Conservation (phyloP, 768 basidiomycete species). For the Panaeolus papilionaceus region DNA sequence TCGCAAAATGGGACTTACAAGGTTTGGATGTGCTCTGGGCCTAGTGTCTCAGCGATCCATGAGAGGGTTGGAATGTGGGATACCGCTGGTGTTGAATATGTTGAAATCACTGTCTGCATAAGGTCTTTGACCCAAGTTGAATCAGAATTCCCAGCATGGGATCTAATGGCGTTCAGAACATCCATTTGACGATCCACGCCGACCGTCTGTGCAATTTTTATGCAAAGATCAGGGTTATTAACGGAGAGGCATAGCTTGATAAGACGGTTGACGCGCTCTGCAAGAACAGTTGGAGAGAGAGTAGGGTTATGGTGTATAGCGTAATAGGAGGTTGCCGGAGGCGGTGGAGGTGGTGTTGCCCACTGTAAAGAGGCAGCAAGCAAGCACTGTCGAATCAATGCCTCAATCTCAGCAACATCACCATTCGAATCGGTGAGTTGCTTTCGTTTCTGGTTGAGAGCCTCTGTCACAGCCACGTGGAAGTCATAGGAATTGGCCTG, state of each 20-base stretch:
- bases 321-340: neutral
- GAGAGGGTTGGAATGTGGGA: neutral
- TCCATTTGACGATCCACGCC: conserved; percentile 6
- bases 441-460: conserved; percentile 27
- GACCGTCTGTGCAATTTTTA: neutral
- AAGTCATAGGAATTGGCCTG: conserved; percentile 29
- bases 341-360: neutral
- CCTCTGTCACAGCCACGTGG: conserved; percentile 31
- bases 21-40: neutral
- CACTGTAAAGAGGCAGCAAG: neutral
- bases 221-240: neutral
- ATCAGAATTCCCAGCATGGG: neutral
- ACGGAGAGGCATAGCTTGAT: neutral
- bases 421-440: conserved; percentile 10
- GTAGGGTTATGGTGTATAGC: neutral
- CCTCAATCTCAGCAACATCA: neutral
- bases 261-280: conserved; percentile 15
- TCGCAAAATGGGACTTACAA: neutral
- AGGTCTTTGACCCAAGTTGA: neutral
- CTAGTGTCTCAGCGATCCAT: neutral
- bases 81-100: neutral
- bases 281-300: neutral
- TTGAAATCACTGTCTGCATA: neutral
- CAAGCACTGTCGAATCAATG: conserved; percentile 6
- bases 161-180: neutral